Evolutionary conservation across 805 yeast genomes (phyloP).

Genomic region (Yamadazyma phyllophila): DNA sequence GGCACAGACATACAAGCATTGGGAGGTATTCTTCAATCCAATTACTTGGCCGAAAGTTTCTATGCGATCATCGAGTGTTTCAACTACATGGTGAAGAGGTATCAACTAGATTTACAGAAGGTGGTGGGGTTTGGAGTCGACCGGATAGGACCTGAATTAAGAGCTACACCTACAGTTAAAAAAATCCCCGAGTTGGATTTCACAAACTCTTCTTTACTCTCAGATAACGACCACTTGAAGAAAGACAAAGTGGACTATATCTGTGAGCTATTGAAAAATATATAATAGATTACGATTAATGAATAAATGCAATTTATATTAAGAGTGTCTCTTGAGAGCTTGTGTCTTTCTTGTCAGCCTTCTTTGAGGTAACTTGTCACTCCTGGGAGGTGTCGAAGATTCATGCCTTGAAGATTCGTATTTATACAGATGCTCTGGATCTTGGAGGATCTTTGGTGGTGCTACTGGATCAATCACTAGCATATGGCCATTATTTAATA

Average conservation of each 20-base stretch:
- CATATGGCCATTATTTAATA: slow-evolving; percentile 35
- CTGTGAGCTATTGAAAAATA: too few relatives aligned
- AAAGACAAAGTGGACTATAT: too few relatives aligned
- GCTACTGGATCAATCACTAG: slow-evolving; percentile 39
- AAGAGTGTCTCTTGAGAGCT: too few relatives aligned
- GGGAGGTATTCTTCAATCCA: background rate
- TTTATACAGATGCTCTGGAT: background rate
- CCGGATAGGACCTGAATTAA: slow-evolving; percentile 31
- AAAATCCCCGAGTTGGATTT: too few relatives aligned
- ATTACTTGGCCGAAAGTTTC: background rate
- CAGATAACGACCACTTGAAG: too few relatives aligned
- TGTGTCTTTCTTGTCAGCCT: too few relatives aligned
- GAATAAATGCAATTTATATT: too few relatives aligned
- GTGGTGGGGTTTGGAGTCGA: slow-evolving; percentile 28
- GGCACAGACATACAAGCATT: background rate
- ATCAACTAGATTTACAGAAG: slow-evolving; percentile 4
- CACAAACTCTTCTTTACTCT: too few relatives aligned
- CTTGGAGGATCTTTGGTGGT: slow-evolving; percentile 19
- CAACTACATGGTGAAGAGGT: slow-evolving; percentile 4
- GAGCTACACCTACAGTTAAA: slow-evolving; percentile 6
- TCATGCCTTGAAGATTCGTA: too few relatives aligned
- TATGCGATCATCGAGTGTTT: background rate
- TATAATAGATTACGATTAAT: too few relatives aligned
- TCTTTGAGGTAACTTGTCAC: background rate
- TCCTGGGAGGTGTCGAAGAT: background rate